Conservation (phyloP, 352 stramenopile genomes). For the Phytophthora foliorum region DNA sequence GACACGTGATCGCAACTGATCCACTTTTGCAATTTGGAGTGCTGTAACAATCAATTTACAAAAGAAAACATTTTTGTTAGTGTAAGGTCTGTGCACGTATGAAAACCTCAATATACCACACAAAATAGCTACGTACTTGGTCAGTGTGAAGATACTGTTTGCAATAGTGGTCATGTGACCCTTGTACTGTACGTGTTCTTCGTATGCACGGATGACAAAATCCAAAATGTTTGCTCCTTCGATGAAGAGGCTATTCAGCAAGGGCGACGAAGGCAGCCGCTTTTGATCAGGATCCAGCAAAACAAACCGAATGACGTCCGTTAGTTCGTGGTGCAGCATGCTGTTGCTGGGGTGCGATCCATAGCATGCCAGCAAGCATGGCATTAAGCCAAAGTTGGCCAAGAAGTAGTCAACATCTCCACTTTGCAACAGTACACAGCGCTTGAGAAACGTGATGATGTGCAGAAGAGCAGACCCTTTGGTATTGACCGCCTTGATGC, state of each 20-base stretch:
- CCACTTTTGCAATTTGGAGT: slow-evolving; percentile 78
- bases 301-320: slow-evolving; percentile 88
- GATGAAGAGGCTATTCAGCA: slow-evolving; percentile 85
- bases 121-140: slow-evolving; percentile 61
- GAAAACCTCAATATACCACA: background rate
- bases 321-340: slow-evolving; percentile 87
- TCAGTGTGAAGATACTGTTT: slow-evolving; percentile 91
- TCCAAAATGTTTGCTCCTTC: slow-evolving; percentile 78
- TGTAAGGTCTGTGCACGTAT: background rate
- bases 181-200: slow-evolving; percentile 86
- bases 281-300: slow-evolving; percentile 89
- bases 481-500: slow-evolving; percentile 55
- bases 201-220: slow-evolving; percentile 85
- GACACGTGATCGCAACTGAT: slow-evolving; percentile 63
- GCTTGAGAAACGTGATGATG: slow-evolving; percentile 87
- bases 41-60: slow-evolving; percentile 33
- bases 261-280: slow-evolving; percentile 74
- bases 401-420: slow-evolving; percentile 73
- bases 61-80: slow-evolving; percentile 17
- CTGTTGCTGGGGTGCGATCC: slow-evolving; percentile 85
- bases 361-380: slow-evolving; percentile 83
- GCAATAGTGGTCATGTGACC: slow-evolving; percentile 91
- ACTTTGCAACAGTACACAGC: slow-evolving; percentile 86
- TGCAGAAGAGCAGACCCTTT: slow-evolving; percentile 80
- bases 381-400: slow-evolving; percentile 83